Percentiles rank a stretch among this genome's conserved stretches.
These are phyloP conservation scores for Daldinia sp. DNA, from an alignment of 2,329 filamentous ascomycete genomes.

Conservation along the genomic window DNA sequence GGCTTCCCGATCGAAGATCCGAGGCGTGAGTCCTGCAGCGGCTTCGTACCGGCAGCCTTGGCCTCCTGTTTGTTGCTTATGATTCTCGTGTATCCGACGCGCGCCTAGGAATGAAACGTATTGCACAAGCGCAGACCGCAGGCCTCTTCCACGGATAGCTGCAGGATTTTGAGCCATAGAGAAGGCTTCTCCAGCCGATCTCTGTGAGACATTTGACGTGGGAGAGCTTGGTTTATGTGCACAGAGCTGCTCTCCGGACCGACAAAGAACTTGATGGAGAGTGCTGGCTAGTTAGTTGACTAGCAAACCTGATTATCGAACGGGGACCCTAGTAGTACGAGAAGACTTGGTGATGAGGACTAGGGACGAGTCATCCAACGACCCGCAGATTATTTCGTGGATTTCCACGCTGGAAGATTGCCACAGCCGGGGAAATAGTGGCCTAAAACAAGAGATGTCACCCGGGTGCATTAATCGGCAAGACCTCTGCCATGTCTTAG, in stretches of 20 bases:
- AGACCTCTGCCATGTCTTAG: conserved; percentile 45
- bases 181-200: conserved; percentile 36
- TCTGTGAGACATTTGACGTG: conserved; percentile 40
- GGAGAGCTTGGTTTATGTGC: conserved; percentile 34
- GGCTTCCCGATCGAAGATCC: conserved; percentile 38
- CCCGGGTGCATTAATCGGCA: conserved; percentile 44
- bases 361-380: not conserved
- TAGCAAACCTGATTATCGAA: conserved; percentile 16
- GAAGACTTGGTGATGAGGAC: conserved; percentile 13
- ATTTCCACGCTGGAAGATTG: conserved; percentile 9
- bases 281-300: conserved; percentile 25
- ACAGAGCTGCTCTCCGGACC: conserved; percentile 27
- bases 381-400: not conserved
- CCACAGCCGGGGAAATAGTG: conserved; percentile 16
- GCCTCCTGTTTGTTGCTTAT: conserved; percentile 33
- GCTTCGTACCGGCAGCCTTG: conserved; percentile 14
- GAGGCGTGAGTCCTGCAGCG: conserved; percentile 26
- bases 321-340: conserved; percentile 20
- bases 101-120: conserved; percentile 40
- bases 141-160: conserved; percentile 38
- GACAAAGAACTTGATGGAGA: conserved; percentile 29
- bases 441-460: conserved; percentile 29
- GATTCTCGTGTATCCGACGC: conserved; percentile 35
- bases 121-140: conserved; percentile 28
- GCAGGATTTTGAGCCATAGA: conserved; percentile 42